A percentile compares a stretch with the other conserved stretches of the same genome.
phyloP scores from a whole-genome alignment of 805 yeast genomes.

The Metschnikowia anglica region DNA sequence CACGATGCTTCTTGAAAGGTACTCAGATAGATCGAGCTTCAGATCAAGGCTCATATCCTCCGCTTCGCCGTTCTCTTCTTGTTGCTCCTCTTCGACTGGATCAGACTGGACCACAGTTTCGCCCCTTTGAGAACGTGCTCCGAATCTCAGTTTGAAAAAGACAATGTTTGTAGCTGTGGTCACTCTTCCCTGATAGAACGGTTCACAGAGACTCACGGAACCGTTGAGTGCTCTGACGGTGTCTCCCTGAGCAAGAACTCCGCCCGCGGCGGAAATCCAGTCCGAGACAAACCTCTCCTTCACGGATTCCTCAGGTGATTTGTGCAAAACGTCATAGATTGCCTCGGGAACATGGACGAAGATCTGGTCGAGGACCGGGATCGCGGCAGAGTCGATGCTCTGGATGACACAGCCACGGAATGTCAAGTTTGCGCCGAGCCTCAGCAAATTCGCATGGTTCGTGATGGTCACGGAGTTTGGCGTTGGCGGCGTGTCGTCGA shows the following conservation, averaged over 20 bases:
- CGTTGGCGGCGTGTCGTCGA: slow-evolving; percentile 26
- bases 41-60: slow-evolving; percentile 7
- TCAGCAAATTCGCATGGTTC: slow-evolving; percentile 36
- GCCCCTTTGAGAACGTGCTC: too few species aligned
- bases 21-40: slow-evolving; percentile 32
- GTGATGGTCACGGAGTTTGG: slow-evolving; percentile 36
- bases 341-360: slow-evolving; percentile 49
- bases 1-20: slow-evolving; percentile 31
- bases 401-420: slow-evolving; percentile 39
- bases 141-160: slow-evolving; percentile 52
- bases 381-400: slow-evolving; percentile 29
- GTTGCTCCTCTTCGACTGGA: too few species aligned
- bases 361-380: slow-evolving; percentile 44
- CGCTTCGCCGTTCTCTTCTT: too few species aligned
- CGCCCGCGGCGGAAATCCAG: slow-evolving; percentile 24
- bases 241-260: slow-evolving; percentile 44
- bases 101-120: too few species aligned
- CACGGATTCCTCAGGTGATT: slow-evolving; percentile 32
- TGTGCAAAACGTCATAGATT: slow-evolving; percentile 36
- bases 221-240: slow-evolving; percentile 47
- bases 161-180: slow-evolving; percentile 50
- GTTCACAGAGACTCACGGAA: slow-evolving; percentile 62
- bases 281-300: slow-evolving; percentile 33
- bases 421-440: slow-evolving; percentile 41
- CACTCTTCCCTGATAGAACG: slow-evolving; percentile 65